Base-by-base conservation (phyloP, 129 eudicot genomes). In the Helianthus tuberosus region DNA sequence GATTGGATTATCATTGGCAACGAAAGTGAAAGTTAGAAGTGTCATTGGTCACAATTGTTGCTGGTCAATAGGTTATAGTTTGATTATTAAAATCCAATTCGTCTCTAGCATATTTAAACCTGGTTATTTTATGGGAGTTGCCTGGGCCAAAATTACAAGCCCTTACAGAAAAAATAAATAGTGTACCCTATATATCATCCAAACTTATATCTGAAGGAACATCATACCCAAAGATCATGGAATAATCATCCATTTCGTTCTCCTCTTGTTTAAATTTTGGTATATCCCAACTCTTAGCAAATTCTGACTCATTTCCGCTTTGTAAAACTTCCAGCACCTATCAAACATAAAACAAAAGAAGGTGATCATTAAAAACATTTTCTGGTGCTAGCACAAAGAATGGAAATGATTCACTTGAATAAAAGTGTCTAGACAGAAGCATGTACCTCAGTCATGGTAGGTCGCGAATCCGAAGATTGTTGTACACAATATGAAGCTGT, bases 141-240 rank as follows among this genome's bases (percentile, higher is more conserved):
- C 82, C 15, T 70, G 35, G 47, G 29, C 70, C 54, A 62, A 51
- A 78, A 69, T 5, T 62, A 41, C 35, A 50, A 60, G 13, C 50
- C 47, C 64, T 63, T 71, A n/a, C 32, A 39, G n/a, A 52, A 44
- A 27, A 51, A 44, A 78, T 51, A 71, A 64, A 29, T 71, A 78
- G 12, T 41, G n/a, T 46, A 29, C 25, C 47, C 83, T 73, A 85
- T 60, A 87, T 82, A 60, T 89, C 89, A 29, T 88, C 90, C 68
- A 93, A 79, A 76, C 75, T 41, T 65, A 84, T 68, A 81, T 89
- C 96, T 0, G 81, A 82, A 17, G 96, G 96, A 72, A 93, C 80
- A 44, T 88, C 82, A 62, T 93, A 88, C n/a, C 98, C 98, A 70
- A 89, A 89, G 63, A 87, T 72, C 92, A 89, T 86, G 6, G 96